Conservation (phyloP, 768 basidiomycete genomes). For the Auriscalpium orientale region DNA sequence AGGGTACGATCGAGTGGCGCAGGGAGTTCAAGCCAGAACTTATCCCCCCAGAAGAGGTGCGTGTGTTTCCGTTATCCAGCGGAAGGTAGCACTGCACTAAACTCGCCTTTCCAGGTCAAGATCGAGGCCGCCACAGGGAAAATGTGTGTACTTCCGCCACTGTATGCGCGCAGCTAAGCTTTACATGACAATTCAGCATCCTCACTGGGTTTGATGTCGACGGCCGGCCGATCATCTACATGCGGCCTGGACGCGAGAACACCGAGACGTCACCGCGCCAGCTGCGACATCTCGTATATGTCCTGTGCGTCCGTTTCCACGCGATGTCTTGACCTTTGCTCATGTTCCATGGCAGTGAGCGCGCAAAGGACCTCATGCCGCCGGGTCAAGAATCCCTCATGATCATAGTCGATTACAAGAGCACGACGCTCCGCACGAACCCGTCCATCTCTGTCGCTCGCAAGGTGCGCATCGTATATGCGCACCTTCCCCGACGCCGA, state of each 20-base stretch:
- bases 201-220: conserved; percentile 82
- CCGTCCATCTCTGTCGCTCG: conserved; percentile 76
- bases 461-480: conserved; percentile 39
- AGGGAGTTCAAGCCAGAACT: conserved; percentile 80
- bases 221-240: conserved; percentile 81
- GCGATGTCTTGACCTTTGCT: background rate
- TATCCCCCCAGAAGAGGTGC: conserved; percentile 68
- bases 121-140: conserved; percentile 82
- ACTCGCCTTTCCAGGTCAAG: conserved; percentile 35
- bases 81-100: no score
- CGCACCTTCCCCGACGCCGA: background rate
- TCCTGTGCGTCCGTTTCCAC: conserved; percentile 48
- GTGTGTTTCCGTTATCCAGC: background rate
- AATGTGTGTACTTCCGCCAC: conserved; percentile 46
- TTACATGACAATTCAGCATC: conserved; percentile 36
- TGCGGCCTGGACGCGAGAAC: conserved; percentile 85
- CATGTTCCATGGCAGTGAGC: conserved; percentile 44
- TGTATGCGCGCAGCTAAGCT: background rate
- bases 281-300: conserved; percentile 80
- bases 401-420: conserved; percentile 82
- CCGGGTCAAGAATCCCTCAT: conserved; percentile 75
- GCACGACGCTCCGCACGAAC: conserved; percentile 73
- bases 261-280: conserved; percentile 73
- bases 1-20: conserved; percentile 77
- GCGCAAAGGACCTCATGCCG: conserved; percentile 86